Conservation (phyloP, 345 rosid genomes). For the Aurinia saxatilis region DNA sequence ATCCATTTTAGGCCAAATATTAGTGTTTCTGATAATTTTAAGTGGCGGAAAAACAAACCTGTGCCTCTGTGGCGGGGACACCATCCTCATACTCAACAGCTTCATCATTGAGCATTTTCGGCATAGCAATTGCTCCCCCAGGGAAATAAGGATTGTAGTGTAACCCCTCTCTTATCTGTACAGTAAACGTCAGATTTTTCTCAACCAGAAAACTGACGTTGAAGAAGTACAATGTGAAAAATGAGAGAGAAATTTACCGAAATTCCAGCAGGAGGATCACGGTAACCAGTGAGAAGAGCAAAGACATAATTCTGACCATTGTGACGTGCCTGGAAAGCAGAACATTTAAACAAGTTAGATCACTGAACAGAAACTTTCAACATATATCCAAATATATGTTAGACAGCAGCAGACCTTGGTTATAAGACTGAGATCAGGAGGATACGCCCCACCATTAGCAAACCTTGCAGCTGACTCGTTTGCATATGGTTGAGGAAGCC, state of each 20-base stretch:
- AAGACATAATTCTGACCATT: slow-evolving; percentile 97
- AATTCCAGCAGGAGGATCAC: slow-evolving; percentile 98
- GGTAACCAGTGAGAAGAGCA: slow-evolving; percentile 94
- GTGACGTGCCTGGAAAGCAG: slow-evolving; percentile 84
- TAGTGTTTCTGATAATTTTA: neutral
- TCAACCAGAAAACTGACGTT: neutral
- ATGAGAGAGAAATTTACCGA: slow-evolving; percentile 35
- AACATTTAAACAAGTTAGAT: neutral
- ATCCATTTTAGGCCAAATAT: neutral
- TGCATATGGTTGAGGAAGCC: slow-evolving; percentile 81
- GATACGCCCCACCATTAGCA: slow-evolving; percentile 99
- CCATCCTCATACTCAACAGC: slow-evolving; percentile 99
- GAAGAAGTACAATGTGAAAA: neutral
- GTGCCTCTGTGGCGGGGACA: slow-evolving; percentile 94
- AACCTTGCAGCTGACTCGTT: slow-evolving; percentile 97
- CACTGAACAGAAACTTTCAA: neutral
- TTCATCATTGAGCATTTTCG: slow-evolving; percentile 93
- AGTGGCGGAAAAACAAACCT: slow-evolving; percentile 47
- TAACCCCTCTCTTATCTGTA: slow-evolving; percentile 85
- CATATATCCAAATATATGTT: neutral
- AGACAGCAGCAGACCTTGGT: slow-evolving; percentile 62
- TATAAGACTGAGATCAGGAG: slow-evolving; percentile 98
- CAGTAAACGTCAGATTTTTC: neutral
- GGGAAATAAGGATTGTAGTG: slow-evolving; percentile 99
- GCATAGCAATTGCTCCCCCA: slow-evolving; percentile 99